Percentiles rank a stretch among this genome's conserved stretches.
phyloP scores from a whole-genome alignment of 1,284 basidiomycete species.

The Bjerkandera adusta region DNA sequence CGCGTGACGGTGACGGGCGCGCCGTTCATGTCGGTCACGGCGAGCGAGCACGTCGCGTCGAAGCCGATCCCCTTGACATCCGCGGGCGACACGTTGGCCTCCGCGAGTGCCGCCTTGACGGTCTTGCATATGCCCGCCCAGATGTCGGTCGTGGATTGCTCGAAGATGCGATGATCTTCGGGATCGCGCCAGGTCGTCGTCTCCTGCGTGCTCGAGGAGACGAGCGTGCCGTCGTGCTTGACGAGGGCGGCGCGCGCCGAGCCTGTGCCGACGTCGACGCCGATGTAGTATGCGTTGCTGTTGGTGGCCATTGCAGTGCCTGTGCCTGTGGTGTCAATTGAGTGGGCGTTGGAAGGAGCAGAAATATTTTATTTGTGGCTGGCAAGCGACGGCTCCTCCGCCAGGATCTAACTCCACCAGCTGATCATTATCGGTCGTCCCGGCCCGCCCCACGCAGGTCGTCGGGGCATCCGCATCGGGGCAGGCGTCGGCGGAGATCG shows the following conservation, averaged over 20 bases:
- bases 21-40: slow-evolving; percentile 78
- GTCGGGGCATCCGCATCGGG: too few species aligned
- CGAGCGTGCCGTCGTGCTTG: slow-evolving; percentile 69
- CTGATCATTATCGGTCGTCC: too few species aligned
- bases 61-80: slow-evolving; percentile 90
- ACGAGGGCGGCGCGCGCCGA: slow-evolving; percentile 90
- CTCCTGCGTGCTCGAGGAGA: slow-evolving; percentile 76
- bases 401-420: too few species aligned
- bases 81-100: slow-evolving; percentile 59
- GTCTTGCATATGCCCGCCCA: slow-evolving; percentile 79
- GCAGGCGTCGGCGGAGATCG: too few species aligned
- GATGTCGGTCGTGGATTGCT: slow-evolving; percentile 88
- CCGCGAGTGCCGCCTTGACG: slow-evolving; percentile 66
- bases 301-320: slow-evolving; percentile 1
- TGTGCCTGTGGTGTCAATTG: not conserved
- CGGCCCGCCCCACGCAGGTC: too few species aligned
- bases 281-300: slow-evolving; percentile 51
- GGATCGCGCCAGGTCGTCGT: slow-evolving; percentile 86
- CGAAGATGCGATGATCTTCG: slow-evolving; percentile 89
- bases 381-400: too few species aligned
- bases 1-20: slow-evolving; percentile 80
- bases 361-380: too few species aligned
- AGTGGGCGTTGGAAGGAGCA: too few species aligned
- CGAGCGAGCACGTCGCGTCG: slow-evolving; percentile 96
- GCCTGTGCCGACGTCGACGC: slow-evolving; percentile 86